phyloP scores from a whole-genome alignment of 2,329 filamentous ascomycete genomes.

The Penicillium concentricum region DNA sequence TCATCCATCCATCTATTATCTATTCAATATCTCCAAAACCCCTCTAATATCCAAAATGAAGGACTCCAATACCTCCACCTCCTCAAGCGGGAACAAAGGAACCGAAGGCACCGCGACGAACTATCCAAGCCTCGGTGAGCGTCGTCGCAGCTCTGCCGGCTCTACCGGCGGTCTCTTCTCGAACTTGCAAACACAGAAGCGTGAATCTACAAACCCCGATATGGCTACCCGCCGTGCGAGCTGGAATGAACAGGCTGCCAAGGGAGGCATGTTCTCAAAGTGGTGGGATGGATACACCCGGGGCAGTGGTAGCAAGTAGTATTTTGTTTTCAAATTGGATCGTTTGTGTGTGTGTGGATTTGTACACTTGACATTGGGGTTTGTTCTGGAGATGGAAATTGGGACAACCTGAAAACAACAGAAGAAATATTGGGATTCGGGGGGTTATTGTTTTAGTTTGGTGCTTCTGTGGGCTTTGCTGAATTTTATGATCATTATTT shows the following conservation, averaged over 20 bases:
- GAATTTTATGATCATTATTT: not conserved
- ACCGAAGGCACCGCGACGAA: constrained; percentile 9
- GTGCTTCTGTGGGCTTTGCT: not conserved
- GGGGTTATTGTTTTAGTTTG: not conserved
- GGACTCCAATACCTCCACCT: constrained; percentile 30
- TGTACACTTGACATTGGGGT: not conserved
- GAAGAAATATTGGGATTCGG: not conserved
- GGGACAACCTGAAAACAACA: not conserved
- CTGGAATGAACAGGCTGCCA: constrained; percentile 46
- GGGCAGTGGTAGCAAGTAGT: constrained; percentile 14
- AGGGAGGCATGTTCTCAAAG: constrained; percentile 38
- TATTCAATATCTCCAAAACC: not conserved
- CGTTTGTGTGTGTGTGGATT: not conserved
- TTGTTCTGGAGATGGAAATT: not conserved
- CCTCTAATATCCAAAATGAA: constrained; percentile 11
- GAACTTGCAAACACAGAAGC: constrained; percentile 47
- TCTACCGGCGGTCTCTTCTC: constrained; percentile 25
- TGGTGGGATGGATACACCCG: constrained; percentile 45
- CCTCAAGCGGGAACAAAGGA: constrained; percentile 23
- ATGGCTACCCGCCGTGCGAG: constrained; percentile 40
- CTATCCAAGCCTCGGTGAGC: constrained; percentile 22
- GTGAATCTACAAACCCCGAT: constrained; percentile 38
- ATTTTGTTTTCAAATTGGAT: not conserved
- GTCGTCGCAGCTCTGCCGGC: constrained; percentile 28
- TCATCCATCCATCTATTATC: no score